Evolutionary conservation across 345 rosid genomes (phyloP), one percentile per base, ranked within the genome.

Genomic region (Ailanthus altissimus): DNA sequence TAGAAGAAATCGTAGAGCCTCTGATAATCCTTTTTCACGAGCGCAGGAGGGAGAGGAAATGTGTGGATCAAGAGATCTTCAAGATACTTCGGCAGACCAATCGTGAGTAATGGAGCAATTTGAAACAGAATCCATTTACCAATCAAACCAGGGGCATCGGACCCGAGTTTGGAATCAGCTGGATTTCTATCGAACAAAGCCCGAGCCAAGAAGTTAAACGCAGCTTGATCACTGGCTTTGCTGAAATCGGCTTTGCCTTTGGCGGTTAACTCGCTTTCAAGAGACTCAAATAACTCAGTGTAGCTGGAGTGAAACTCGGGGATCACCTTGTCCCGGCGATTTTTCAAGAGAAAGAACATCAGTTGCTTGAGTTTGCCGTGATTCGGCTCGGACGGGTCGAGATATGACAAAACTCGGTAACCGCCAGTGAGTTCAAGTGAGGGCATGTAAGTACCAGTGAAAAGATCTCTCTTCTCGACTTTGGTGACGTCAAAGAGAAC

Each of bases 371-470:
- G 90, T 76, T 89, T 90, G 16, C 81, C 84, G 75, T 95, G 99
- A 16, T 80, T 86, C 0, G 93, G 91, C 79, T 95, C 99, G 0
- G 98, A 87, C 0, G 99, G 94, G 43, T 93, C 99, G 36, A 95
- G 96, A 60, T 92, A 95, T 2, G 99, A 87, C 16, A 95, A 83
- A 43, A 91, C 69, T 2, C 99, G 83, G 81, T 92, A 93, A 1
- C 98, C 96, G 8, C 99, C 99, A 49, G 98, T 95, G 70, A 95
- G 91, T 4, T 90, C 88, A 0, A 85, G 78, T 13, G 98, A 95
- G 13, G 99, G 97, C 96, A 89, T 89, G 88, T 64, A 95, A 12
- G 99, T 93, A 0, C 99, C 99, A 8, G 97, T 91, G 84, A 93
- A 92, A 65, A 96, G 76, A 64, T 96, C 92, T 77, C 76, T 85